Evolutionary conservation across 441 rosid species (phyloP).

Genomic region (Theobroma grandiflorum): DNA sequence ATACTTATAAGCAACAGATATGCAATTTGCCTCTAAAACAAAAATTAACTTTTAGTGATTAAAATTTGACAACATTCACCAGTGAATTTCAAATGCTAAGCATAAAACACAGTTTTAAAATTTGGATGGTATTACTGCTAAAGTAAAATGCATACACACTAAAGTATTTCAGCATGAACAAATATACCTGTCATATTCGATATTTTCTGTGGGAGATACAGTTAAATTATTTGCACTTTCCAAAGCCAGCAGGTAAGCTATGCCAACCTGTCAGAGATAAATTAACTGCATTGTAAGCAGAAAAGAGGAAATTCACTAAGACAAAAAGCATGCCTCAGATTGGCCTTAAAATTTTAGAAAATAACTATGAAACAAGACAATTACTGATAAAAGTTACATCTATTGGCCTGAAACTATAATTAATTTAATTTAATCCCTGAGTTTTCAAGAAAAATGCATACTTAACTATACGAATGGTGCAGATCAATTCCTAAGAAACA

Average conservation of each 20-base stretch:
- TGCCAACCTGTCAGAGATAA: conserved; percentile 76
- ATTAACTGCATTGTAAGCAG: neutral
- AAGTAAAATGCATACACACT: neutral
- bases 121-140: conserved; percentile 4
- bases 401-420: neutral
- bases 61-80: neutral
- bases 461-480: neutral
- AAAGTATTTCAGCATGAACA: neutral
- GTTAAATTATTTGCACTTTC: conserved; percentile 78
- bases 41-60: neutral
- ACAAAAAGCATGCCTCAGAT: neutral
- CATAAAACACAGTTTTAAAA: neutral
- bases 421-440: neutral
- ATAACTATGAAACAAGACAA: neutral
- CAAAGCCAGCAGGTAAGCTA: conserved; percentile 90
- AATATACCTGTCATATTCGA: conserved; percentile 85
- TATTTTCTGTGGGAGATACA: conserved; percentile 72
- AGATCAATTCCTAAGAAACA: neutral
- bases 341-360: neutral
- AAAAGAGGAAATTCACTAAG: conserved; percentile 19
- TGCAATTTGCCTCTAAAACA: neutral
- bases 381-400: neutral
- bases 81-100: neutral
- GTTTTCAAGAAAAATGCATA: conserved; percentile 15
- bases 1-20: neutral